Conservation (phyloP, 1,284 basidiomycete genomes). For the Puccinia hordei region DNA sequence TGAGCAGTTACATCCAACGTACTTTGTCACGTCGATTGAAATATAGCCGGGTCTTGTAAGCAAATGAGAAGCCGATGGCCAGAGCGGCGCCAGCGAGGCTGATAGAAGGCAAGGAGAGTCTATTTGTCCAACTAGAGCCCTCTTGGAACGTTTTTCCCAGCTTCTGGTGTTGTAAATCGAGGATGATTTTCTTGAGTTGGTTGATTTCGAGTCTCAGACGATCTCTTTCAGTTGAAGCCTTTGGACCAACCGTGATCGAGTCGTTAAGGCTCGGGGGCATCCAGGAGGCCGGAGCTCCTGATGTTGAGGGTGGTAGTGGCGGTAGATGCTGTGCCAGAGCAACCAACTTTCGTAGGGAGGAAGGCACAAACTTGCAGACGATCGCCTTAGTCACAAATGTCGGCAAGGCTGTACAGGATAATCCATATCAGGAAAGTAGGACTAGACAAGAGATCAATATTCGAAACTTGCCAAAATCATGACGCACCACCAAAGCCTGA, state of each 20-base stretch:
- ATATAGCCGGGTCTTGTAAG: not conserved
- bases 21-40: slow-evolving; percentile 9
- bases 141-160: not conserved
- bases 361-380: slow-evolving; percentile 34
- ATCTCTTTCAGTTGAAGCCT: not conserved
- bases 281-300: not conserved
- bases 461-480: not conserved
- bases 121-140: not conserved
- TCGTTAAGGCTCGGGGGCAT: slow-evolving; percentile 9
- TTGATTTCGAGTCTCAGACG: not conserved
- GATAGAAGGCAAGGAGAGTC: slow-evolving; percentile 1
- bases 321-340: slow-evolving; percentile 13
- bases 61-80: not conserved
- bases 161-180: not conserved
- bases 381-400: slow-evolving; percentile 39
- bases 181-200: slow-evolving; percentile 17
- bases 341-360: slow-evolving; percentile 27
- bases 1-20: slow-evolving; percentile 9
- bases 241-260: not conserved
- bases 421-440: not conserved
- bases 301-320: not conserved
- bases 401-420: slow-evolving; percentile 19
- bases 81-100: not conserved
- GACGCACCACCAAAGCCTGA: slow-evolving; percentile 36
- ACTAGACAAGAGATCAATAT: not conserved